Evolutionary conservation across 805 yeast species (phyloP), one percentile per base, ranked within the genome.

Genomic region (Starmerella stellata): DNA sequence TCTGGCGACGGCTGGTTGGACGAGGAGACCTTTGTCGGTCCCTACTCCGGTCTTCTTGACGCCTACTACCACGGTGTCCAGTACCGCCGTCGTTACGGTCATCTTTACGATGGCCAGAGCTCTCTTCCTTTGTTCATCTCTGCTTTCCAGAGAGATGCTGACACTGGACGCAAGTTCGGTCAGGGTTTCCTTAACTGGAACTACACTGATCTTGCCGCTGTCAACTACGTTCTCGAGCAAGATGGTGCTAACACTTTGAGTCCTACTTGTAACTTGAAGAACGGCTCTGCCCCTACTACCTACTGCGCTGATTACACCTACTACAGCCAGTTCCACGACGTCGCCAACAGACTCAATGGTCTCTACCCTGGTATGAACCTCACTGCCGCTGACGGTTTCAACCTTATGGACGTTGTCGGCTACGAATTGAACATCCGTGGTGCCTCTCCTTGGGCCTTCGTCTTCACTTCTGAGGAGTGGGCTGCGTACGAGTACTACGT

Each of bases 41-140:
- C 69, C 2, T 75, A 66, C 44, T 59, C 69, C 21, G 83, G 82
- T 7, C 58, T 69, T 19, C 48, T 59, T 20, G 66, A 68, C 42
- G 69, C 69, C 45, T 57, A 53, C 49, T 53, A 54, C 35, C 68
- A 68, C 45, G 83, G 82, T 25, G 52, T 56, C 14, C 42, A 56
- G 21, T 62, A 70, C 52, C 60, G 74, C 49, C 43, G 59, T 5
- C 64, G 64, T 37, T 76, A 76, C 54, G 59, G 62, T 15, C 55
- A 62, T 36, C 61, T 76, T 35, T 66, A 61, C 52, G 54, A 61
- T 30, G 52, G 51, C 2, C 51, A 53, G 23, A 34, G 58, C 3
- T 41, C 49, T 4, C 52, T 73, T 21, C 72, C 70, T 5, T 60
- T 76, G 27, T 75, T 73, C 51, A 53, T 72, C 4, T 66, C 75